A percentile compares a stretch with the other conserved stretches of the same genome.
Evolutionary conservation across 2,329 filamentous ascomycete genomes (phyloP).

Genomic region (Colletotrichum truncatum): DNA sequence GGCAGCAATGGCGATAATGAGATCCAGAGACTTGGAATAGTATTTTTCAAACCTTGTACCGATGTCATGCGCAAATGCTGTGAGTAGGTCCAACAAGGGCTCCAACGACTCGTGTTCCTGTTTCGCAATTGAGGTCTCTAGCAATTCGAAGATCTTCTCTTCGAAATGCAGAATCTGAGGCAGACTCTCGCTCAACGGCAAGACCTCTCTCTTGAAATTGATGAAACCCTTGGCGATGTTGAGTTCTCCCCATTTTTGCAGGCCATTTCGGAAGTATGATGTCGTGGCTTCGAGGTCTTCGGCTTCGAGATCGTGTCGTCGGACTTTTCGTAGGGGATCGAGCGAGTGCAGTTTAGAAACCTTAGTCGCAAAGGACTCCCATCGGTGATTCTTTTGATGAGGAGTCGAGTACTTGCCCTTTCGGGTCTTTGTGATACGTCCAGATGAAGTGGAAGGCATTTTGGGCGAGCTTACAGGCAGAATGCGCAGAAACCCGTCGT

Average conservation of each 20-base stretch:
- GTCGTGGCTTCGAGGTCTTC: conserved; percentile 79
- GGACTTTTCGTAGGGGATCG: conserved; percentile 90
- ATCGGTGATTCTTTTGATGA: conserved; percentile 86
- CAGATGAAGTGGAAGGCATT: conserved; percentile 71
- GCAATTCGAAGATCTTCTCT: conserved; percentile 80
- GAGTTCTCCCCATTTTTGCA: conserved; percentile 91
- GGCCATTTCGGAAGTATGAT: conserved; percentile 86
- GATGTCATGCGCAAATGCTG: conserved; percentile 94
- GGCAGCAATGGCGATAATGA: conserved; percentile 82
- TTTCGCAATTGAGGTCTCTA: conserved; percentile 80
- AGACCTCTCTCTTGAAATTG: conserved; percentile 78
- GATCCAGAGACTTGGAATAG: conserved; percentile 77
- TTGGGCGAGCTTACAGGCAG: conserved; percentile 42
- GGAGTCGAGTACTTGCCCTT: conserved; percentile 77
- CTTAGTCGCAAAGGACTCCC: conserved; percentile 90
- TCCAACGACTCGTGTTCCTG: conserved; percentile 85
- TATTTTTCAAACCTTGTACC: conserved; percentile 89
- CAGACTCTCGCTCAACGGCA: conserved; percentile 86
- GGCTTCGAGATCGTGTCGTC: conserved; percentile 83
- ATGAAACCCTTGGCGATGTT: conserved; percentile 87
- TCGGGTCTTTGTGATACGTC: conserved; percentile 74
- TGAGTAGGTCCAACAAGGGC: conserved; percentile 85
- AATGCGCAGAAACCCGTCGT: conserved; percentile 23
- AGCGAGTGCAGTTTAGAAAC: conserved; percentile 89
- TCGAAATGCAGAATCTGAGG: conserved; percentile 93